Conservation (phyloP, 1,284 basidiomycete species). For the Ustilago shanxiensis region DNA sequence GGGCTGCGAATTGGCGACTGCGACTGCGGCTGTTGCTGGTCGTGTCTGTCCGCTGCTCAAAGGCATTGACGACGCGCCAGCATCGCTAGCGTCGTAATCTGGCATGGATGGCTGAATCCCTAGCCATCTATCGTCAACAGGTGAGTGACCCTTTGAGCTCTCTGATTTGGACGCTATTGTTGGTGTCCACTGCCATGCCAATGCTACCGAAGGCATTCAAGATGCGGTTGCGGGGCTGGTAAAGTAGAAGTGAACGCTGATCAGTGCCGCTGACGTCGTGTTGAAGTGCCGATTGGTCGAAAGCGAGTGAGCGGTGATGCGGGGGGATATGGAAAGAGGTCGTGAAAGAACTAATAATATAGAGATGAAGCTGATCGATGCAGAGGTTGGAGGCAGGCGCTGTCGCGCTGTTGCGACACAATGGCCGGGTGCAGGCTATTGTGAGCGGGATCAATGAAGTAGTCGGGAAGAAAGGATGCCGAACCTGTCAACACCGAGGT, state of each 20-base stretch:
- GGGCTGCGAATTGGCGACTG: neutral
- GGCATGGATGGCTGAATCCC: slow-evolving; percentile 5
- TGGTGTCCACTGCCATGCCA: neutral
- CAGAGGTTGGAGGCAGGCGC: neutral
- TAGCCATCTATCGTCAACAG: neutral
- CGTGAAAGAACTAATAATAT: neutral
- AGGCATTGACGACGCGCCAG: neutral
- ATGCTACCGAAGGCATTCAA: neutral
- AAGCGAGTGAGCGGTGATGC: neutral
- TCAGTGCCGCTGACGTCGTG: neutral
- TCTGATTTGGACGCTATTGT: neutral
- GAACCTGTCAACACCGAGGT: neutral
- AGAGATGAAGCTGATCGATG: neutral
- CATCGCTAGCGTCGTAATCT: slow-evolving; percentile 4
- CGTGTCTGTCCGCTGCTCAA: slow-evolving; percentile 3
- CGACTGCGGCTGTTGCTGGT: too few species aligned
- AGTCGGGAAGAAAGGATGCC: neutral
- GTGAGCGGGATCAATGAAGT: neutral
- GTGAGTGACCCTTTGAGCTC: neutral
- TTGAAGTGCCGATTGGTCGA: neutral
- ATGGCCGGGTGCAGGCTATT: neutral
- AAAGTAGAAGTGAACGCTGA: neutral
- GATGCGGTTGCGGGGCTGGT: neutral
- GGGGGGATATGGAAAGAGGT: neutral
- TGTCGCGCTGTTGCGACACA: neutral